Conservation (phyloP, 2,329 filamentous ascomycete genomes). For the Lasiodiplodia gonubiensis region DNA sequence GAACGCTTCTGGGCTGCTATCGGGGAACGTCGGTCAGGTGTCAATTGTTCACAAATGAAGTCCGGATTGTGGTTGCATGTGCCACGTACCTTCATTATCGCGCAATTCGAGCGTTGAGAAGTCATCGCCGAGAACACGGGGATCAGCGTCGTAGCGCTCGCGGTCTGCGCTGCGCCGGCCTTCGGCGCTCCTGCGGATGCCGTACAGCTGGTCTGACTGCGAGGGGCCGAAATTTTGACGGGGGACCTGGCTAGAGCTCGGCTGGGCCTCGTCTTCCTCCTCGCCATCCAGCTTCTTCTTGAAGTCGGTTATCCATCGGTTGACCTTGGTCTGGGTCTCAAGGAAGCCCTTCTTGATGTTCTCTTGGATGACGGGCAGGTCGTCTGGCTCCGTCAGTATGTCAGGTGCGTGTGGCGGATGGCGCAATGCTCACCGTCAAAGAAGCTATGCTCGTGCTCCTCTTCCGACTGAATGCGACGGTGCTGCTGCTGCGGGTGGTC, state of each 20-base stretch:
- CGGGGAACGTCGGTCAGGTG: conserved; percentile 34
- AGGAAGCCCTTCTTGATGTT: conserved; percentile 93
- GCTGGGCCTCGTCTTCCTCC: conserved; percentile 68
- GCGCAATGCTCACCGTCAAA: conserved; percentile 68
- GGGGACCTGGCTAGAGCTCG: conserved; percentile 48
- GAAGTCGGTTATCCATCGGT: conserved; percentile 87
- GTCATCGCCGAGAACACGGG: conserved; percentile 86
- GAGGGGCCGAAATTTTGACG: conserved; percentile 46
- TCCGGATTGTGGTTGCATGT: background rate
- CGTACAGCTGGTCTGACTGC: conserved; percentile 48
- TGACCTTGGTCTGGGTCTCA: conserved; percentile 92
- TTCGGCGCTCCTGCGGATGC: conserved; percentile 46
- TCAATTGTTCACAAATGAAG: background rate
- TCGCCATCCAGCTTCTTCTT: conserved; percentile 95
- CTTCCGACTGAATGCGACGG: conserved; percentile 55
- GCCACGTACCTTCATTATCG: conserved; percentile 61
- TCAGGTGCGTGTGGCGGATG: background rate
- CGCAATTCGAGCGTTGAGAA: conserved; percentile 72
- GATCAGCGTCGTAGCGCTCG: conserved; percentile 92
- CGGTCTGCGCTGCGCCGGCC: conserved; percentile 78
- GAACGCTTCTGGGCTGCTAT: conserved; percentile 62
- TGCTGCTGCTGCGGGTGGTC: conserved; percentile 36
- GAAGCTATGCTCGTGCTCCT: conserved; percentile 79
- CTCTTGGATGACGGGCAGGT: conserved; percentile 89
- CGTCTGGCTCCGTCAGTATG: conserved; percentile 61